Evolutionary conservation across 495 filamentous ascomycete genomes (phyloP).

Genomic region (Tirmania nivea): DNA sequence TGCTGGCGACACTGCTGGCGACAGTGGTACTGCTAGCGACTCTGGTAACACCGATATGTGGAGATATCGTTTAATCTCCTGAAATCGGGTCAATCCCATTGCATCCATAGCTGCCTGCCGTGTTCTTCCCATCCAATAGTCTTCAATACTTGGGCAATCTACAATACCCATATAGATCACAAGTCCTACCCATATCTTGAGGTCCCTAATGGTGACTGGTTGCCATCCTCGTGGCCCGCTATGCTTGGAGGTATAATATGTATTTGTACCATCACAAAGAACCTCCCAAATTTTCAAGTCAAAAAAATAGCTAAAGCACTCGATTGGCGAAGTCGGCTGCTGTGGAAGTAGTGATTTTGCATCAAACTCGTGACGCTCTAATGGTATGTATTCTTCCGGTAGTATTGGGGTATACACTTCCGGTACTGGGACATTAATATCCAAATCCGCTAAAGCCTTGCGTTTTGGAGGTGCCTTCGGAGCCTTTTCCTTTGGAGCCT

Average conservation of each 20-base stretch:
- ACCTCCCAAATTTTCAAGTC: background rate
- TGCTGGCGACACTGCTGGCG: too few species aligned
- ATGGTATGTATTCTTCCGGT: background rate
- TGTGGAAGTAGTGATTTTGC: background rate
- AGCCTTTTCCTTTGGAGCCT: too few species aligned
- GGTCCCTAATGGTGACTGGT: background rate
- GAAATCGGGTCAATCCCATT: background rate
- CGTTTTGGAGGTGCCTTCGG: background rate
- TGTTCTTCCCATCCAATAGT: background rate
- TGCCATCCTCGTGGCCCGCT: background rate
- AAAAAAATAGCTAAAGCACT: background rate
- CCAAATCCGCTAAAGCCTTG: background rate
- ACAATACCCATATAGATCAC: constrained; percentile 6
- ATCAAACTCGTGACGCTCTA: background rate
- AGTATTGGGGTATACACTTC: background rate
- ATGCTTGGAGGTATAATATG: background rate
- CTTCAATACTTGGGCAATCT: background rate
- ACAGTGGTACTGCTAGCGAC: too few species aligned
- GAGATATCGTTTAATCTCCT: background rate
- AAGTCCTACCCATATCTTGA: constrained; percentile 7
- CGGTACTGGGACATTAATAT: background rate
- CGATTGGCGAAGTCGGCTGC: background rate
- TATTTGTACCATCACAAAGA: background rate
- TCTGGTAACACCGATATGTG: background rate
- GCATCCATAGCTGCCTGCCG: background rate